phyloP scores from a whole-genome alignment of 2,329 filamentous ascomycete species.

The Trichoderma citrinoviride region DNA sequence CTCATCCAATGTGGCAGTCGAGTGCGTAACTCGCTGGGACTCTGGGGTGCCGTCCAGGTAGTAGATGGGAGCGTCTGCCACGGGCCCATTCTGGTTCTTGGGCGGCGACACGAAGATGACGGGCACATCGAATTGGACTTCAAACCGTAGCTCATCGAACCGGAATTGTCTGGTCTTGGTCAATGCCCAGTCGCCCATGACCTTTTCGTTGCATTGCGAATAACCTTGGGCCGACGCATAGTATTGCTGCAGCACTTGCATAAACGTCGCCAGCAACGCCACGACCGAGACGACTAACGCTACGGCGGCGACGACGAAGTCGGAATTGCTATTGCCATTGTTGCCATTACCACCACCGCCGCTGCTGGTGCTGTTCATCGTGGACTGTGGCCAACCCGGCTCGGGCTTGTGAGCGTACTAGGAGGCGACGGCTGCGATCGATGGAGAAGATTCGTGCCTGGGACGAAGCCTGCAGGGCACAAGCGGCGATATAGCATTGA shows the following conservation, averaged over 20 bases:
- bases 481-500: neutral
- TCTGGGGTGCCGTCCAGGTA: constrained; percentile 40
- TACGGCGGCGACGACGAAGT: constrained; percentile 42
- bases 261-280: constrained; percentile 44
- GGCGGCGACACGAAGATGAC: constrained; percentile 51
- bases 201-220: constrained; percentile 46
- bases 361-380: constrained; percentile 13
- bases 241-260: constrained; percentile 52
- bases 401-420: neutral
- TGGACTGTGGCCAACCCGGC: neutral
- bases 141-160: constrained; percentile 47
- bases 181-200: constrained; percentile 47
- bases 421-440: neutral
- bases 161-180: constrained; percentile 42
- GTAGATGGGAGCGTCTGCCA: constrained; percentile 33
- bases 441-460: neutral
- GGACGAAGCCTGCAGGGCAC: neutral
- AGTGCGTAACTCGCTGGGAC: constrained; percentile 38
- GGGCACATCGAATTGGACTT: constrained; percentile 48
- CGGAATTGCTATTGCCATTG: constrained; percentile 27
- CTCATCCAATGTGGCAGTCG: constrained; percentile 34
- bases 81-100: constrained; percentile 40
- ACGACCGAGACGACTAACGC: constrained; percentile 49
- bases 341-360: neutral
- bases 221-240: constrained; percentile 50